Base-by-base conservation (phyloP, 768 basidiomycete genomes). In the Tricholomella constricta region DNA sequence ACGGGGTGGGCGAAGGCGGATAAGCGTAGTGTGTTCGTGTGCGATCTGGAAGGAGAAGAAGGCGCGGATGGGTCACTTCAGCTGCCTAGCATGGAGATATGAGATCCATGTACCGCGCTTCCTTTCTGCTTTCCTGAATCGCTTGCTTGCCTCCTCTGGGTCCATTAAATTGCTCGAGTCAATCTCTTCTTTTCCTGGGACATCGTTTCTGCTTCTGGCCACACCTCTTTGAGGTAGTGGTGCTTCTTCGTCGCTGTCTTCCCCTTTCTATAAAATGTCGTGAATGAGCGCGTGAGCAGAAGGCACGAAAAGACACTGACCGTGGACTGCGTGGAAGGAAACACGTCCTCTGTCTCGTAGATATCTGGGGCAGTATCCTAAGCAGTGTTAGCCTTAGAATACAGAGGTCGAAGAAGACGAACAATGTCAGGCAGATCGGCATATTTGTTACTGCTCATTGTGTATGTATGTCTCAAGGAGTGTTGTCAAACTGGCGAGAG, bases 381-480 rank as follows among this genome's bases (percentile, higher is more conserved):
- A 27, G 48, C 9, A 51, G 43, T 9, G 25, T 20, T 27, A 42
- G 45, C 9, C 50, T 46, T 22, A 45, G 51, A 40, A 43, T 20
- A 3, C 48, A n/a, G 32, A 25, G 48, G 62, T 53, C 53, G 49
- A 32, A 32, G 53, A 41, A 22, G 26, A 78, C 88, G 51, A 61
- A 94, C 94, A 51, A 96, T 95, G 66, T 96, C 93, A n/a, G 94
- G 94, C 3, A 96, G 74, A 64, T 86, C 84, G 10, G 91, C 86
- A 65, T 94, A 96, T 66, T 96, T 96, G 71, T 82, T 84, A 29
- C 69, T 72, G 60, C 77, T 87, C 84, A 86, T 88, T 50, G 51
- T 52, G 34, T 36, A 12, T 32, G 29, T 32, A 7, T 10, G 31
- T 3, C 14, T 3, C 10, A 14, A 32, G 31, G 2, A 4, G 31